These are phyloP conservation scores for Cercospora sesami DNA, from an alignment of 2,329 filamentous ascomycete genomes.

Conservation along the genomic window DNA sequence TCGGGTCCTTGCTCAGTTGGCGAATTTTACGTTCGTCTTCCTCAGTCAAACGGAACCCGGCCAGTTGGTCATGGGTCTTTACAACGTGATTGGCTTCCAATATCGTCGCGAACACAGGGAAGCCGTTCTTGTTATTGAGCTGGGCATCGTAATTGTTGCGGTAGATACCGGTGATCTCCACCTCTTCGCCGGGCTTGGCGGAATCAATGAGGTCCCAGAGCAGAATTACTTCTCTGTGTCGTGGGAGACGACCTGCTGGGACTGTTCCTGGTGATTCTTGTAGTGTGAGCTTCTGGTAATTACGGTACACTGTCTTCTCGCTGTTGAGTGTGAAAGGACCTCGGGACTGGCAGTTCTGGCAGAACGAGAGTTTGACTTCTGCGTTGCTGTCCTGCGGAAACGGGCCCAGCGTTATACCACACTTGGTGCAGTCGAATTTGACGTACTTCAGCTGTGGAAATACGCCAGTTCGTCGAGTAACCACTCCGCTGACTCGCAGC, in stretches of 20 bases:
- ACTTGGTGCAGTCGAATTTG: conserved; percentile 96
- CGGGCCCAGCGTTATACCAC: conserved; percentile 84
- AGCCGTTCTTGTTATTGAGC: conserved; percentile 97
- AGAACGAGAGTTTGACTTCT: conserved; percentile 94
- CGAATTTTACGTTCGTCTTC: conserved; percentile 92
- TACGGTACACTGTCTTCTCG: conserved; percentile 96
- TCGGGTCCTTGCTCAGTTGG: conserved; percentile 80
- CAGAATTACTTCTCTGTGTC: conserved; percentile 90
- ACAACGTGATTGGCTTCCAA: conserved; percentile 96
- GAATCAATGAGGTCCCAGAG: conserved; percentile 96
- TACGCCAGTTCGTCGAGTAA: conserved; percentile 89
- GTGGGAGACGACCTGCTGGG: conserved; percentile 88
- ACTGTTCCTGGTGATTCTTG: conserved; percentile 97
- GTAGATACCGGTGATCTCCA: conserved; percentile 95
- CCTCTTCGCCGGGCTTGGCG: conserved; percentile 95
- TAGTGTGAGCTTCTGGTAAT: conserved; percentile 96
- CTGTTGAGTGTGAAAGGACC: conserved; percentile 95
- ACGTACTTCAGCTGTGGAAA: conserved; percentile 98
- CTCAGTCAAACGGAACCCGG: conserved; percentile 91
- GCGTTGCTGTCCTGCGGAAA: conserved; percentile 97
- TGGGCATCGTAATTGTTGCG: conserved; percentile 98
- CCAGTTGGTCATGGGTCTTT: conserved; percentile 95
- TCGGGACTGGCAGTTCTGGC: conserved; percentile 91
- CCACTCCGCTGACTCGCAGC: conserved; percentile 90
- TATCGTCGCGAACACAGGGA: conserved; percentile 96